Base-by-base conservation (phyloP, 768 basidiomycete species). In the Termitomyces sp. region DNA sequence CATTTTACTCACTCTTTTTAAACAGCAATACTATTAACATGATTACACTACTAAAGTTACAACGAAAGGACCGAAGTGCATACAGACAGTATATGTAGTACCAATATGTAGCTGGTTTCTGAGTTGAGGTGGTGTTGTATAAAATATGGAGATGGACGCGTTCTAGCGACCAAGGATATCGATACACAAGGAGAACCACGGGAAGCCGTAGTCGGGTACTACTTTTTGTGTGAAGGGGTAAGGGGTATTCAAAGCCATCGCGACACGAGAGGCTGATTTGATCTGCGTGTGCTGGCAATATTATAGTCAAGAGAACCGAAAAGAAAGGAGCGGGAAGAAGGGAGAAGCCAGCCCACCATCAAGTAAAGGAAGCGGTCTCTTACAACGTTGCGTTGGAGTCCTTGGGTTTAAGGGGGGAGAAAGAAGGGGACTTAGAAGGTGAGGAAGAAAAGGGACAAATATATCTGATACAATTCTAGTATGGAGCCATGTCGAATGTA, bases 391-490 rank as follows among this genome's bases (percentile, higher is more conserved):
- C 21, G 49, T 50, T 56, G 49, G 51, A 44, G 35, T 19, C 17
- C 38, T 56, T 50, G 50, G 47, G 14, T 46, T 47, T 10, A 23
- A 53, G 43, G 40, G 35, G 38, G 11, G 1, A 35, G 37, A 60
- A 28, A 46, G 53, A 41, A 19, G 54, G 49, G 51, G 35, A 52
- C 47, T 58, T 37, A 52, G n/a, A n/a, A 26, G 37, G n/a, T 26
- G n/a, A 23, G 19, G 15, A 19, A 48, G 19, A 21, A 46, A 46
- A 23, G 12, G 30, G 35, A 50, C 47, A 62, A 66, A 58, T 70
- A 71, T 70, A 70, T 68, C 62, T 70, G 68, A 70, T 71, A 70
- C 70, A 71, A 62, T 61, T 64, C 63, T 64, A 64, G 55, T 64
- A 58, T 54, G 50, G 9, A 47, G 50, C 28, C 26, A 50, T 46